Conservation (phyloP, 2,329 filamentous ascomycete species). For the Fusarium nanum region DNA sequence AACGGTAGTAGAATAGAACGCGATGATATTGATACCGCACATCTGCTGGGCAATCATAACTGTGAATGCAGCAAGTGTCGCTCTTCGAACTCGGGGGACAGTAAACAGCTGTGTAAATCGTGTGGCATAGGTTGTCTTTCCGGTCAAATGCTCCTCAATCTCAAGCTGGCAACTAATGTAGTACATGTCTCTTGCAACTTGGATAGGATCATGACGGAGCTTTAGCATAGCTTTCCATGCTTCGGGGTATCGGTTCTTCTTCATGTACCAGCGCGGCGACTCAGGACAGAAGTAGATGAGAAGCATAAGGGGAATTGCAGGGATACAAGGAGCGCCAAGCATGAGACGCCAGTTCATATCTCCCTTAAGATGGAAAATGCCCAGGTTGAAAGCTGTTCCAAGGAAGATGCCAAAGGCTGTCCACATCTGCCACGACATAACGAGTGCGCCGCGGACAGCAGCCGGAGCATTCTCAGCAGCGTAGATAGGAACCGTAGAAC, state of each 20-base stretch:
- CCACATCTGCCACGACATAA: constrained; percentile 68
- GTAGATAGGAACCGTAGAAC: constrained; percentile 63
- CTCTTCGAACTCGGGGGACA: constrained; percentile 59
- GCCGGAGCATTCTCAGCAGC: constrained; percentile 65
- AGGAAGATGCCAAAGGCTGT: constrained; percentile 72
- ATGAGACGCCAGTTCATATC: constrained; percentile 72
- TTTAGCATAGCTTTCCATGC: not conserved
- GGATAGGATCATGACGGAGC: not conserved
- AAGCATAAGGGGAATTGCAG: constrained; percentile 69
- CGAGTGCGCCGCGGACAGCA: constrained; percentile 64
- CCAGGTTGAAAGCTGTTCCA: constrained; percentile 73
- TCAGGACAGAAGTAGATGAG: constrained; percentile 71
- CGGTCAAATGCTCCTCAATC: not conserved
- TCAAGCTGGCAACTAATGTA: not conserved
- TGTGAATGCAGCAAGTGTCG: constrained; percentile 50
- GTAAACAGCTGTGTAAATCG: not conserved
- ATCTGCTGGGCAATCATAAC: constrained; percentile 50
- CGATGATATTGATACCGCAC: constrained; percentile 50
- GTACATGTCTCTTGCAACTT: not conserved
- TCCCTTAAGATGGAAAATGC: constrained; percentile 69
- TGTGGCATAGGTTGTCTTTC: not conserved
- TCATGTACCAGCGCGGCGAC: constrained; percentile 74
- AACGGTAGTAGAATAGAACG: constrained; percentile 63
- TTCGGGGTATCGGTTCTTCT: constrained; percentile 57
- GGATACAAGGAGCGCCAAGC: constrained; percentile 72